Evolutionary conservation across 1,284 basidiomycete species (phyloP), one percentile per base, ranked within the genome.

Genomic region (Hypsizygus ulmarius): DNA sequence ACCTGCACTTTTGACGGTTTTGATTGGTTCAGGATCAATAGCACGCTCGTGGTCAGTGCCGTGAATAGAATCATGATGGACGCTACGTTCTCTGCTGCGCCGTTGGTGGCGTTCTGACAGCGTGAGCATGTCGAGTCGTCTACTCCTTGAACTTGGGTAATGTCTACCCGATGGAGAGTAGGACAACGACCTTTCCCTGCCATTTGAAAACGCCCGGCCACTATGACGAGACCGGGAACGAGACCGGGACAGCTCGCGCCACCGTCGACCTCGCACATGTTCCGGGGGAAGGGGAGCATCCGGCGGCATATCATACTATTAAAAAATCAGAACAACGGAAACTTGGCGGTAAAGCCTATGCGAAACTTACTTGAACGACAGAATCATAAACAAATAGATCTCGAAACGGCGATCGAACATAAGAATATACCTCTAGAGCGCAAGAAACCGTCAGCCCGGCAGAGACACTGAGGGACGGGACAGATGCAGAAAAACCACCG

Each of bases 331-430:
- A 50, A 42, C 34, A 36, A 32, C 16, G 18, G 32, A 30, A 45
- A 18, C 33, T 34, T 34, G 32, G 37, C 42, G 40, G 34, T 36
- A 34, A 16, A 45, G 40, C 10, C 39, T 49, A 53, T 45, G 36
- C 40, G 45, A 36, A 41, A 60, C 76, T 58, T 61, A 88, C 90
- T 78, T 93, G 90, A 10, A 82, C 87, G n/a, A 82, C 75, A 10
- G 74, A 75, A 62, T 96, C 92, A 62, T 93, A 96, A 14, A 80
- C 74, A 39, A 82, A 77, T 18, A 95, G 72, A 64, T 90, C 88
- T 55, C 81, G 81, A 64, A 82, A 93, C 2, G 92, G 92, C 7
- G 90, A 93, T 42, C 93, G 79, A 19, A 94, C 72, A 64, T 88
- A 95, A 32, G 78, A 81, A 64, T 93, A 93, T 15, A 95, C 75